Evolutionary conservation across 2,329 filamentous ascomycete genomes (phyloP).

Genomic region (Monosporascus sp.): DNA sequence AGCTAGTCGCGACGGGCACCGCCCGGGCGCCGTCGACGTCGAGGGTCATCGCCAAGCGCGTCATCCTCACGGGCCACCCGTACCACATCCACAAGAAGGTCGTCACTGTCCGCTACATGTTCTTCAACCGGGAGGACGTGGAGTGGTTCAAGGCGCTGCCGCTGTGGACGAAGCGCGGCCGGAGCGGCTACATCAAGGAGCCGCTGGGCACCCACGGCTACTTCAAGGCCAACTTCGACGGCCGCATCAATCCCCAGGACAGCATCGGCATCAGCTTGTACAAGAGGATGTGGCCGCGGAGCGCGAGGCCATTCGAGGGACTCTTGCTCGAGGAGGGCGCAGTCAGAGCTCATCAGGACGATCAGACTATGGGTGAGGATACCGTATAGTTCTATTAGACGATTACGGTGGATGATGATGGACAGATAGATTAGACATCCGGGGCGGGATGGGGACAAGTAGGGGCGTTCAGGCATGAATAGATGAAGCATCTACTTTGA

Average conservation of each 20-base stretch:
- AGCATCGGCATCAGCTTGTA: conserved; percentile 86
- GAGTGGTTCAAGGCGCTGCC: conserved; percentile 97
- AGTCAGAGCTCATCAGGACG: neutral
- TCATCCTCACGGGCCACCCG: conserved; percentile 90
- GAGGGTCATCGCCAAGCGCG: conserved; percentile 87
- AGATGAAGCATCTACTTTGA: too few relatives aligned
- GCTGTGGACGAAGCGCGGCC: conserved; percentile 85
- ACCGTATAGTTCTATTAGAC: too few relatives aligned
- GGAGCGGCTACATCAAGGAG: conserved; percentile 91
- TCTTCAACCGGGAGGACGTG: conserved; percentile 94
- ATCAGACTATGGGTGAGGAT: too few relatives aligned
- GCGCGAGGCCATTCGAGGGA: conserved; percentile 46
- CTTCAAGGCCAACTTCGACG: conserved; percentile 98
- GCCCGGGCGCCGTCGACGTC: conserved; percentile 69
- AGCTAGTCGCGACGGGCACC: conserved; percentile 82
- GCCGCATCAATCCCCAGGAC: conserved; percentile 92
- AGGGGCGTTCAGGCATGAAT: too few relatives aligned
- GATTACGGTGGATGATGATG: too few relatives aligned
- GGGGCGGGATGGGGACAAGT: too few relatives aligned
- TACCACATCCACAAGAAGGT: conserved; percentile 99
- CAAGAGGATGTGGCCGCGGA: conserved; percentile 78
- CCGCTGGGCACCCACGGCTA: conserved; percentile 95
- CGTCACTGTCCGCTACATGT: conserved; percentile 98
- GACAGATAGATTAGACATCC: too few relatives aligned
- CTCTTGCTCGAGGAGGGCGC: conserved; percentile 34